phyloP scores from a whole-genome alignment of 208 protist genomes.

The Herpetomonas muscarum region DNA sequence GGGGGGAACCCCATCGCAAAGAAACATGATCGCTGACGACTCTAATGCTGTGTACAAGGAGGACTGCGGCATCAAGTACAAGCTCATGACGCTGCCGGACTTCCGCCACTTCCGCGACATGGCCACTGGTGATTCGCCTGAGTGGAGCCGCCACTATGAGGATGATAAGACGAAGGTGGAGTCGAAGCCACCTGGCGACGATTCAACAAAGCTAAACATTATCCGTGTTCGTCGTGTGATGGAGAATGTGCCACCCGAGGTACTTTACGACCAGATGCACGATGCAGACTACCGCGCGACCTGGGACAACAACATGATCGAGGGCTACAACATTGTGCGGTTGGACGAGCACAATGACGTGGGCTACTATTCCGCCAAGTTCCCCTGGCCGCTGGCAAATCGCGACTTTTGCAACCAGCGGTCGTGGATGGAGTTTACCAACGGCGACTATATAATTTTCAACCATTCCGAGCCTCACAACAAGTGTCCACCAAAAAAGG shows the following conservation, averaged over 20 bases:
- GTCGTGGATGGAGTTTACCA: conserved; percentile 90
- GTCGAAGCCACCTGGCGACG: conserved; percentile 47
- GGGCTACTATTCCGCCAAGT: conserved; percentile 87
- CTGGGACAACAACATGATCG: conserved; percentile 87
- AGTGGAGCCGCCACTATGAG: conserved; percentile 53
- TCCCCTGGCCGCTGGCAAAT: conserved; percentile 83
- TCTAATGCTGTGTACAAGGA: conserved; percentile 29
- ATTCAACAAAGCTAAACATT: conserved; percentile 63
- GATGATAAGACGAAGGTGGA: conserved; percentile 44
- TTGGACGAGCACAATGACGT: conserved; percentile 87
- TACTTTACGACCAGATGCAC: conserved; percentile 85
- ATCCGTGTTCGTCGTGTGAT: conserved; percentile 69
- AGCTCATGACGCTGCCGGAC: conserved; percentile 63
- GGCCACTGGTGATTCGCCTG: conserved; percentile 24
- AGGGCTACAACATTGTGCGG: conserved; percentile 79
- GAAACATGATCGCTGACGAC: no score
- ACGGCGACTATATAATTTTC: conserved; percentile 90
- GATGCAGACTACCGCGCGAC: conserved; percentile 77
- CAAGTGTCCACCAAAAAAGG: conserved; percentile 69
- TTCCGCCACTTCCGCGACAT: conserved; percentile 59
- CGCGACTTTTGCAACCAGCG: conserved; percentile 90
- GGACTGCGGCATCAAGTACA: conserved; percentile 42
- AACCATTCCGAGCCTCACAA: conserved; percentile 86
- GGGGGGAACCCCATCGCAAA: neutral
- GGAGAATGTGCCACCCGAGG: conserved; percentile 46